Evolutionary conservation across 306 rosid species (phyloP).

Genomic region (Vigna mungo): DNA sequence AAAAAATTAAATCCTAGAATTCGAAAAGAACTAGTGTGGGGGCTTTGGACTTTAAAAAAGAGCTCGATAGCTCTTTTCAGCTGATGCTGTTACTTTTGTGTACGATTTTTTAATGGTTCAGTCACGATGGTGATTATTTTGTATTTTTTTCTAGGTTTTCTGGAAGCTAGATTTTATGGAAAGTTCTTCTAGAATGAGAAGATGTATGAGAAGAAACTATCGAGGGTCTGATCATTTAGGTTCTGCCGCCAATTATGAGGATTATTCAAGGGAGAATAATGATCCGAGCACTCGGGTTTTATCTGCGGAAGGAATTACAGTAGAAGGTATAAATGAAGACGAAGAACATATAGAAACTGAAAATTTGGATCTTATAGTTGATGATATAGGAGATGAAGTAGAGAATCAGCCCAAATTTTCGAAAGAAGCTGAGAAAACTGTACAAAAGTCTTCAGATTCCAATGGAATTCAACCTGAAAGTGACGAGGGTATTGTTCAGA

Average conservation of each 20-base stretch:
- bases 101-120: not conserved
- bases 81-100: conserved; percentile 31
- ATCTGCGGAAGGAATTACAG: conserved; percentile 78
- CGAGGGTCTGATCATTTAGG: conserved; percentile 93
- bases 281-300: conserved; percentile 68
- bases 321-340: conserved; percentile 71
- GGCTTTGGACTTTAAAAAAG: not conserved
- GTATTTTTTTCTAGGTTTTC: conserved; percentile 64
- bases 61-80: conserved; percentile 19
- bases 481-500: conserved; percentile 62
- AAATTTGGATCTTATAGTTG: conserved; percentile 57
- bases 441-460: conserved; percentile 55
- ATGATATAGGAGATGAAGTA: conserved; percentile 52
- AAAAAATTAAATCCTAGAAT: not conserved
- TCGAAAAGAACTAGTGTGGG: not conserved
- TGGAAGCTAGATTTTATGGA: conserved; percentile 98
- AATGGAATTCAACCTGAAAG: conserved; percentile 56
- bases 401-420: conserved; percentile 59
- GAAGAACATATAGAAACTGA: conserved; percentile 73
- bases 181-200: conserved; percentile 93
- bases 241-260: conserved; percentile 84
- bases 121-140: conserved; percentile 30
- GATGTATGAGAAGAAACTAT: conserved; percentile 79
- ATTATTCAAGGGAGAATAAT: conserved; percentile 53
- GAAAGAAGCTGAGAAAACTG: conserved; percentile 56